These are phyloP conservation scores for Oryza rufipogon DNA, from an alignment of 176 grass and related monocot species.

Conservation along the genomic window DNA sequence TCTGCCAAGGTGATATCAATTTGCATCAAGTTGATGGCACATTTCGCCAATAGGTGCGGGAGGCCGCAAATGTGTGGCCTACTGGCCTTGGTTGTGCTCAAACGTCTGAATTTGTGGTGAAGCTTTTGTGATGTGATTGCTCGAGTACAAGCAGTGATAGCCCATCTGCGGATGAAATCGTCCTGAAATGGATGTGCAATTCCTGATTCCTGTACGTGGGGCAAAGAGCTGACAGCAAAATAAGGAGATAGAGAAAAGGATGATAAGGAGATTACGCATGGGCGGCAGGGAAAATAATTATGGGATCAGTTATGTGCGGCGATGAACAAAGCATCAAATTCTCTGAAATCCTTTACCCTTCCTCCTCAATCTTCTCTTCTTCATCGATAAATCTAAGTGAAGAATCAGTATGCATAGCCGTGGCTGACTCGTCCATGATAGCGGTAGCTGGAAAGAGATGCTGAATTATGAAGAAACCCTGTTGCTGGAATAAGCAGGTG, in stretches of 20 bases:
- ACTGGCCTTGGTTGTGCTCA: background rate
- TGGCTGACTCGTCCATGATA: background rate
- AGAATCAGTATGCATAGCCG: background rate
- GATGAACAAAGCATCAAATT: background rate
- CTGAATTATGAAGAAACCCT: background rate
- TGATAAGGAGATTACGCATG: conserved; percentile 18
- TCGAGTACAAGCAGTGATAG: conserved; percentile 3
- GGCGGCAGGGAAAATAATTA: background rate
- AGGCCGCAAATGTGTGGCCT: background rate
- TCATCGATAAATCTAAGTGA: background rate
- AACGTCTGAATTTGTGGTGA: conserved; percentile 4
- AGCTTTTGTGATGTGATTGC: conserved; percentile 20
- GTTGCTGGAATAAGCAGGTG: background rate
- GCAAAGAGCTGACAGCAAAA: background rate
- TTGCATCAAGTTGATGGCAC: background rate
- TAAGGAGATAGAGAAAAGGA: background rate
- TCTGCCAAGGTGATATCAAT: background rate
- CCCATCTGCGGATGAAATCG: background rate
- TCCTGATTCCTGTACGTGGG: background rate
- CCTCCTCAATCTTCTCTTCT: background rate
- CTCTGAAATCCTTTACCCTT: background rate
- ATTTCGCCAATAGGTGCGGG: background rate
- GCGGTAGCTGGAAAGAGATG: background rate
- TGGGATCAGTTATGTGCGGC: background rate
- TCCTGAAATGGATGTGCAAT: conserved; percentile 24